These are phyloP conservation scores for Fraxinus ornus DNA, from an alignment of 305 asterid species.

Conservation along the genomic window DNA sequence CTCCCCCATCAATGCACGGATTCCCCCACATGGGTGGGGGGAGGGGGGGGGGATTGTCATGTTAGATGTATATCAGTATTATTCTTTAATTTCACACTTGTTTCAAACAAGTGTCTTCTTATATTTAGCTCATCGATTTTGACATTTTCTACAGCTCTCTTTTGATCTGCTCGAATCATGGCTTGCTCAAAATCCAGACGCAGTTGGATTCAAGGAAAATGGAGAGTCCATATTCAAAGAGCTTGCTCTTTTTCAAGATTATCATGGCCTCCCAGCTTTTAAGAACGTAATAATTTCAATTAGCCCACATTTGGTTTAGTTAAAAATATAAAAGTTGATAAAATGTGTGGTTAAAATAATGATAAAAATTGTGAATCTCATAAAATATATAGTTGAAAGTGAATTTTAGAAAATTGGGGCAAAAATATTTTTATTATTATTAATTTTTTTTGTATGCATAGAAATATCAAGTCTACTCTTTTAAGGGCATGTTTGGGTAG, in stretches of 20 bases:
- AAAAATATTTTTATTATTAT: background rate
- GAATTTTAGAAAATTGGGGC: background rate
- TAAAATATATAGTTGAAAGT: background rate
- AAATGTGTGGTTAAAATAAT: background rate
- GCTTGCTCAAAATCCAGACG: constrained; percentile 42
- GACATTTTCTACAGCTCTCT: constrained; percentile 29
- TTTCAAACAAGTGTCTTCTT: background rate
- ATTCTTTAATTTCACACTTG: background rate
- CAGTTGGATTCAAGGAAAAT: constrained; percentile 33
- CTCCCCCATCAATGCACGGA: too few species aligned
- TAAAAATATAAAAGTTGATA: too few species aligned
- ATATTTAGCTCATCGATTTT: background rate
- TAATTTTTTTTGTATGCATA: too few species aligned
- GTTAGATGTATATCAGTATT: too few species aligned
- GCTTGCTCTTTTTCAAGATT: constrained; percentile 48
- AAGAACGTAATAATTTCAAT: constrained; percentile 24
- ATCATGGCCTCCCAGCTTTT: constrained; percentile 46
- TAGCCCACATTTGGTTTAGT: background rate
- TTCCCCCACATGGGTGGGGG: too few species aligned
- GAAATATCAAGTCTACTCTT: too few species aligned
- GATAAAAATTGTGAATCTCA: too few species aligned
- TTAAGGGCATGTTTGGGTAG: too few species aligned
- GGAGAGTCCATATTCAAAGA: constrained; percentile 43
- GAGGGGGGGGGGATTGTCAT: too few species aligned
- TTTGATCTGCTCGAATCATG: constrained; percentile 43